Base-by-base conservation (phyloP, 371 early-diverging fungal genomes). In the Rhizopus sp. region DNA sequence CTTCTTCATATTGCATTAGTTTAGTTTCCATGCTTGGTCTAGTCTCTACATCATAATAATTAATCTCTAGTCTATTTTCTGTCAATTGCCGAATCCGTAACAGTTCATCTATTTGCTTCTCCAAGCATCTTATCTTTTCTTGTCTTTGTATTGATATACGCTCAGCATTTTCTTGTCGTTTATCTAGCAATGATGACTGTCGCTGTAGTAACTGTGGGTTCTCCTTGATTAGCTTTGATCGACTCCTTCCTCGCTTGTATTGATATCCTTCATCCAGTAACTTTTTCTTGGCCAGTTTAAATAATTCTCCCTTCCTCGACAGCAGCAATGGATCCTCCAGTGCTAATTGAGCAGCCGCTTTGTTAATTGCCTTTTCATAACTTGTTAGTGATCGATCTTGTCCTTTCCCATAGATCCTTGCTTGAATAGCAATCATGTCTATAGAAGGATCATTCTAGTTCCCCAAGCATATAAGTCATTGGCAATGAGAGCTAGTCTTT, bases 181-280 rank as follows among this genome's bases (percentile, higher is more conserved):
- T 64, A 5, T 35, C 31, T 9, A 54, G 44, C 2, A 59, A 29
- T 16, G 49, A 35, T 12, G 35, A n/a, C 34, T 41, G 23, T 38
- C 47, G 41, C 8, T 38, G 62, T 63, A 33, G 59, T 68, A 55
- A 45, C 60, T 42, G 63, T n/a, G 42, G 60, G 64, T 9, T 53
- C 40, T 23, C 66, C 62, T 46, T 68, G 50, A 68, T 73, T 17
- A 83, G 57, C 44, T 85, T 85, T 35, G 86, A 85, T 39, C 86
- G 71, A 42, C 83, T 83, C 32, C 67, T 65, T 10, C 86, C 86
- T 12, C 86, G 80, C 50, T 82, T 83, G 58, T 85, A 85, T n/a
- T 65, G 66, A 48, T 81, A 85, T 6, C 83, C 84, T 23, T 74
- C 74, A 30, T 69, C 68, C 23, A 85, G 53, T 1, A 85, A 58